Evolutionary conservation across 352 stramenopile genomes (phyloP), one percentile per base, ranked within the genome.

Genomic region (Achlya hypogyna): DNA sequence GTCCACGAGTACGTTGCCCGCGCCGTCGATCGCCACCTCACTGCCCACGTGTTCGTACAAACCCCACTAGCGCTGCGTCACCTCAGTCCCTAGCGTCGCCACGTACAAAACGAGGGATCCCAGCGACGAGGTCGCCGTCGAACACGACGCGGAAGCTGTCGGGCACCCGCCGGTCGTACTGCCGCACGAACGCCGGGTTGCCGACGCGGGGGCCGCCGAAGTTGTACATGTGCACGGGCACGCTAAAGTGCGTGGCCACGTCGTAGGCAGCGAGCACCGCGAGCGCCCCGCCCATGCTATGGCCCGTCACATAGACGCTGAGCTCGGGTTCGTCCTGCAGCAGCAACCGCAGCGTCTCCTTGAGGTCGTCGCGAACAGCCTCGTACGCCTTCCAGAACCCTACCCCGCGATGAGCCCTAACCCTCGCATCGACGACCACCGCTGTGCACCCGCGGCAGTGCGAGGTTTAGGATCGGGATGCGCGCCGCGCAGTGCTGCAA

Each of bases 201-300:
- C 88, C 88, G 9, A 96, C 84, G 8, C 88, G 82, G 27, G 88
- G 88, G 0, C 81, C 82, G 23, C 88, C 88, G 60, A 96, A 96
- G 71, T 91, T 96, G 71, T 94, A 95, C 87, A 96, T 94, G 68
- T 75, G 82, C 56, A 96, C 79, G 69, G 84, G 79, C 8, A n/a
- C 90, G 69, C 71, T 90, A 67, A 91, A 90, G 71, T 91, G 90
- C 53, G 89, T 80, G 2, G 84, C 83, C 20, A 93, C 73, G 64
- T 96, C 87, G 66, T 94, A 93, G 4, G 85, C 87, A 29, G 82
- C 86, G 20, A 98, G 72, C 16, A 96, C 86, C 0, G 94, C 89
- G 27, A 98, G 74, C 4, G 89, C 87, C 12, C 88, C 94, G 23
- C 94, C 94, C 70, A 98, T 87, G 53, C 82, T 96, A 73, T 98